phyloP scores from a whole-genome alignment of 2,329 filamentous ascomycete genomes.

The Saccharata proteae region DNA sequence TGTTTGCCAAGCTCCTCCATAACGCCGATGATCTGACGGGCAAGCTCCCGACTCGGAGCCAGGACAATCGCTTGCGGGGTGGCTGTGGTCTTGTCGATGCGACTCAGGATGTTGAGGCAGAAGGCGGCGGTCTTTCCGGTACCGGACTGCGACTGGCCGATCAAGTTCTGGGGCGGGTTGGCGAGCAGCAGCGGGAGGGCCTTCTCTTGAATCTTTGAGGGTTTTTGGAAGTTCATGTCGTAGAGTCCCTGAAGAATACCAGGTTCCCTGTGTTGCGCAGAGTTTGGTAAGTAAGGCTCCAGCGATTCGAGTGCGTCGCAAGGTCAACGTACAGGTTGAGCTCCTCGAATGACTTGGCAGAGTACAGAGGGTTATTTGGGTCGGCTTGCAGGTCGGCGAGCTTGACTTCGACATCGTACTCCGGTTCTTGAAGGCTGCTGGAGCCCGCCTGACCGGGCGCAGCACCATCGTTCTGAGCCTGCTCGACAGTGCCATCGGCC shows the following conservation, averaged over 20 bases:
- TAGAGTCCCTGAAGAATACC: conserved; percentile 60
- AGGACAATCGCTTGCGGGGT: conserved; percentile 78
- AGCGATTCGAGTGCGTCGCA: neutral
- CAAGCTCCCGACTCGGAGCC: conserved; percentile 86
- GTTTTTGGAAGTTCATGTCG: conserved; percentile 79
- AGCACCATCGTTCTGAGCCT: conserved; percentile 35
- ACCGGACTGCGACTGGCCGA: conserved; percentile 97
- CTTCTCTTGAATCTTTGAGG: conserved; percentile 95
- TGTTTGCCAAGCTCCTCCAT: conserved; percentile 75
- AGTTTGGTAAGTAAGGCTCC: conserved; percentile 1
- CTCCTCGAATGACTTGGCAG: conserved; percentile 71
- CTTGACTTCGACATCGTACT: conserved; percentile 85
- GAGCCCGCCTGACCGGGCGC: conserved; percentile 27
- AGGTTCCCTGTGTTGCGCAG: conserved; percentile 17
- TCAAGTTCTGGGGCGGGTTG: conserved; percentile 84
- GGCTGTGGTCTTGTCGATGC: conserved; percentile 61
- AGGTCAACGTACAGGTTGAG: conserved; percentile 61
- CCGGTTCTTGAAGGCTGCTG: conserved; percentile 50
- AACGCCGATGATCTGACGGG: conserved; percentile 84
- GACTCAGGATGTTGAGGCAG: conserved; percentile 79
- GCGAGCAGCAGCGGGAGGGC: conserved; percentile 80
- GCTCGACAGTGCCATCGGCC: conserved; percentile 5
- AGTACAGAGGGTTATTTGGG: conserved; percentile 76
- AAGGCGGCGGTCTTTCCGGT: conserved; percentile 98
- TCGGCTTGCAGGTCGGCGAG: conserved; percentile 81